Evolutionary conservation across 2,329 filamentous ascomycete genomes (phyloP), one percentile per base, ranked within the genome.

Genomic region (Aspergillus terreus): DNA sequence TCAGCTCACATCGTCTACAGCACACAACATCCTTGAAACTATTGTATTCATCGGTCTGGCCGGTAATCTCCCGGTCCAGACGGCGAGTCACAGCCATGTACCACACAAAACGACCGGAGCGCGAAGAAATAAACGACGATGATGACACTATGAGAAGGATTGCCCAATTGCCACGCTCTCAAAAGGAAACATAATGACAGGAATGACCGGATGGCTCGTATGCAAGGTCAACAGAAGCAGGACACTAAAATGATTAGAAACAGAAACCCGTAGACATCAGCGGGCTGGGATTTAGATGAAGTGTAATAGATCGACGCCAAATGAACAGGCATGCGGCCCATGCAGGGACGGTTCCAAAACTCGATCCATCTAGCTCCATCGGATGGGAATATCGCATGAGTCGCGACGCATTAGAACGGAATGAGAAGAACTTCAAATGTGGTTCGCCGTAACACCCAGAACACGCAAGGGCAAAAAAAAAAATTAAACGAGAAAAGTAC

Each of bases 291-390:
- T 40, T 38, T 52, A 53, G 46, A 46, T 42, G 49, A 52, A 42
- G 54, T 42, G 41, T 50, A 56, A 52, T 58, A 61, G 57, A 59
- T 58, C 58, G 55, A 61, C 50, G 53, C 53, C 54, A 52, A 51
- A 54, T 52, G 51, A 55, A 47, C 51, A 41, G 43, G 41, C 45
- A 46, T 19, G 33, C 27, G 38, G 17, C 35, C 47, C 44, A 46
- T 35, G 36, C 52, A 38, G 43, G 52, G 40, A n/a, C 36, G 44
- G 38, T 46, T 52, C 54, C 52, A 55, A 54, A 30, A 51, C 38
- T 51, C 46, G 44, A 55, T 51, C 49, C 50, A 55, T 36, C 35
- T 46, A 27, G 49, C 47, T 51, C 48, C 50, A 41, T 47, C 52
- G 38, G 48, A 42, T 49, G 49, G 46, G 49, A 46, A 52, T 47